Base-by-base conservation (phyloP, 2,329 filamentous ascomycete genomes). In the Sporothrix brunneoviolacea region DNA sequence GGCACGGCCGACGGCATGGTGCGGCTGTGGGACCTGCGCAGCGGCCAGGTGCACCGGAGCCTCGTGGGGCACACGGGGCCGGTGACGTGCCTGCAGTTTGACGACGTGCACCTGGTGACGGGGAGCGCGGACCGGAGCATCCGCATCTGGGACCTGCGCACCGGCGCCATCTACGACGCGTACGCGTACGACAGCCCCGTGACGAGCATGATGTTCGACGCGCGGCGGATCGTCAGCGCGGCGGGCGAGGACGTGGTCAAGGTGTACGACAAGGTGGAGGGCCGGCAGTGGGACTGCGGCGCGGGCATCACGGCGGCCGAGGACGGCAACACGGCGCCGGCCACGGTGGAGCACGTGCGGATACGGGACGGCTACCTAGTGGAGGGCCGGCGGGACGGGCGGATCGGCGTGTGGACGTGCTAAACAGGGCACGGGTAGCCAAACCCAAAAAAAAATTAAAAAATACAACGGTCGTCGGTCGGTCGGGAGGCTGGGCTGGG, bases 1-100 rank as follows among this genome's bases (percentile, higher is more conserved):
- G 93, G 93, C 59, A 98, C 93, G 12, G 93, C 93, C 0, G 93
- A 98, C 64, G 93, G 93, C 37, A 94, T 97, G 88, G 91, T 98
- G 36, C 78, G 93, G 52, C 71, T 98, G 30, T 98, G 93, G 93
- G 93, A 98, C 82, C 71, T 98, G 60, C 80, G 93, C 57, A 95
- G 89, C 65, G 93, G 93, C 2, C 91, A 96, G 68, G 93, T 98
- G n/a, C 91, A 96, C 68, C 80, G 93, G 51, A 96, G 90, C 67
- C 74, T 98, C 6, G 91, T 98, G 9, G 93, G 93, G 3, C 93
- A 98, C 63, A 98, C 93, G 1, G 91, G 90, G 0, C 87, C 93
- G 0, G 89, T 98, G 50, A 96, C 93, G 4, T 89, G 88, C 62
- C 72, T 98, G 58, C 93, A 97, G 64, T 98, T 98, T 65, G 93